Base-by-base conservation (phyloP, 2,329 filamentous ascomycete species). In the Ilyonectria robusta region DNA sequence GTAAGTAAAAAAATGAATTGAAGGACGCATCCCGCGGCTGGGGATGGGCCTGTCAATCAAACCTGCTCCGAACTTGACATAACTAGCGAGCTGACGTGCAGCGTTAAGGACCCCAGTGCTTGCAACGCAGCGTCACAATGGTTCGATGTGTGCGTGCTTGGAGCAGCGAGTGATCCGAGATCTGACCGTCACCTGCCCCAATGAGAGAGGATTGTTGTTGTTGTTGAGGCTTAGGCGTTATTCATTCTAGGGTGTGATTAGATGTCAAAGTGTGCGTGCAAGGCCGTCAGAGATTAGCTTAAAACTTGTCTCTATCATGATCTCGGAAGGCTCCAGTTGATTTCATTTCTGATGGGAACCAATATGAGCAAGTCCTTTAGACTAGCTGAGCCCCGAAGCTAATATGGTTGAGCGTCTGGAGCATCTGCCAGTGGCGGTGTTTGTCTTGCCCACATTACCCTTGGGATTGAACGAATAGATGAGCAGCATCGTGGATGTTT, bases 81-180 rank as follows among this genome's bases (percentile, higher is more conserved):
- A 37, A 51, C 51, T 62, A 51, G 59, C 26, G 44, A 62, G 53
- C 48, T 64, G 53, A 59, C 44, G 54, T 58, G 67, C 68, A 71
- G 62, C 59, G 62, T 68, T 57, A 62, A 53, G 57, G 54, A 26
- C 50, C 61, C 35, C 21, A 55, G 51, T 37, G 51, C 68, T 62
- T 61, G 37, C 48, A 21, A 31, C 40, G 21, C 40, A 26, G 58
- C 60, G 23, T 56, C 46, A 48, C 37, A 53, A 66, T 63, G 54
- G 62, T 63, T 65, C 66, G 65, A 69, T 62, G 40, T 35, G 62
- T 67, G 62, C 65, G 68, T 73, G 55, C 61, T 62, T 59, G 19
- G 54, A 44, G 37, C 47, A 62, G 47, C 44, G 7, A 51, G 50
- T 55, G 19, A 61, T 44, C 58, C 46, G 54, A 59, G 56, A 69